phyloP scores from a whole-genome alignment of 2,329 filamentous ascomycete genomes.

The Xylaria multiplex region DNA sequence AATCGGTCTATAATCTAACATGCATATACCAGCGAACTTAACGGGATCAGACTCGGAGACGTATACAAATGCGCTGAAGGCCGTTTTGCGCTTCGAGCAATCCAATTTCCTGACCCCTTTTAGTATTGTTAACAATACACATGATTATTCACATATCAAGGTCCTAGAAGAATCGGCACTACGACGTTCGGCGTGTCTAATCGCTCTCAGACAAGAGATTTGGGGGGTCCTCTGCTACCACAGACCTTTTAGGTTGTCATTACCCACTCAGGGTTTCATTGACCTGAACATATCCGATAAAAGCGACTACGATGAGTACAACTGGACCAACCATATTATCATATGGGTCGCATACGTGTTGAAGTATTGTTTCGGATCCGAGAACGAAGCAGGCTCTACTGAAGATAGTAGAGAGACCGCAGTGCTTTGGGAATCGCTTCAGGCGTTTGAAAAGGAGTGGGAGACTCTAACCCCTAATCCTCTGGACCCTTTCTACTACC shows the following conservation, averaged over 20 bases:
- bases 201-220: conserved; percentile 7
- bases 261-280: conserved; percentile 1
- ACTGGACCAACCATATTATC: conserved; percentile 12
- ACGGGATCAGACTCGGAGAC: conserved; percentile 10
- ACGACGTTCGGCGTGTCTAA: conserved; percentile 11
- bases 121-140: background rate
- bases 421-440: background rate
- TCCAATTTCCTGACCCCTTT: background rate
- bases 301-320: conserved; percentile 5
- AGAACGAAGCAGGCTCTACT: background rate
- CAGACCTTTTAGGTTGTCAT: conserved; percentile 4
- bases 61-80: conserved; percentile 4
- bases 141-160: background rate
- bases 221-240: background rate
- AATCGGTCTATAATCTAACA: too few relatives aligned
- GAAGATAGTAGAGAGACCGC: background rate
- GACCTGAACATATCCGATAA: conserved; percentile 1
- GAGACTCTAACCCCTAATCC: background rate
- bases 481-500: conserved; percentile 1
- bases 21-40: background rate
- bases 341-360: conserved; percentile 11
- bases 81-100: conserved; percentile 9
- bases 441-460: conserved; percentile 9
- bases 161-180: background rate
- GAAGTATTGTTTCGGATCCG: conserved; percentile 7